Conservation (phyloP, 345 rosid species). For the Citrus glauca region DNA sequence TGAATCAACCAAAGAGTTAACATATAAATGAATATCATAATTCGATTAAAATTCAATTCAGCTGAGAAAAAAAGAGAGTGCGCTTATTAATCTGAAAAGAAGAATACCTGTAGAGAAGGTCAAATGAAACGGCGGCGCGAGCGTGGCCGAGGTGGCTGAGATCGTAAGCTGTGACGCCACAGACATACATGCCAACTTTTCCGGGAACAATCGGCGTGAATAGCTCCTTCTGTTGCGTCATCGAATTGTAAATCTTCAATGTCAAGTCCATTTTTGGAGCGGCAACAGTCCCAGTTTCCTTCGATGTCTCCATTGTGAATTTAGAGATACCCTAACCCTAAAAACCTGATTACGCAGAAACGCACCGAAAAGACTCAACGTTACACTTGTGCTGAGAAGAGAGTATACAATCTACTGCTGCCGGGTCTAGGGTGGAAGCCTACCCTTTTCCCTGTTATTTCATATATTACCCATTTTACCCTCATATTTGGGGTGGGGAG, state of each 20-base stretch:
- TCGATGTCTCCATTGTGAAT: background rate
- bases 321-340: conserved; percentile 1
- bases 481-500: too few relatives aligned
- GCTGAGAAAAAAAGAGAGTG: background rate
- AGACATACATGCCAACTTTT: conserved; percentile 74
- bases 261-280: conserved; percentile 15
- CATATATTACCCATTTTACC: too few relatives aligned
- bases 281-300: background rate
- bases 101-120: conserved; percentile 65
- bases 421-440: background rate
- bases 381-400: background rate
- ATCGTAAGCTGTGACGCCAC: conserved; percentile 88
- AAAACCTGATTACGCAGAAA: background rate
- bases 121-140: conserved; percentile 82
- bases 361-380: background rate
- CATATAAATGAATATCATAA: background rate
- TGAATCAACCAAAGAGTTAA: background rate
- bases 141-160: conserved; percentile 92
- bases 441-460: background rate
- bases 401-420: background rate
- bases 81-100: too few relatives aligned
- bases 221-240: conserved; percentile 63
- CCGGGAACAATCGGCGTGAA: conserved; percentile 50
- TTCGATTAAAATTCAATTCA: background rate
- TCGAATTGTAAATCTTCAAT: conserved; percentile 50